Evolutionary conservation across 2,329 filamentous ascomycete genomes (phyloP).

Genomic region (Hortaea werneckii): DNA sequence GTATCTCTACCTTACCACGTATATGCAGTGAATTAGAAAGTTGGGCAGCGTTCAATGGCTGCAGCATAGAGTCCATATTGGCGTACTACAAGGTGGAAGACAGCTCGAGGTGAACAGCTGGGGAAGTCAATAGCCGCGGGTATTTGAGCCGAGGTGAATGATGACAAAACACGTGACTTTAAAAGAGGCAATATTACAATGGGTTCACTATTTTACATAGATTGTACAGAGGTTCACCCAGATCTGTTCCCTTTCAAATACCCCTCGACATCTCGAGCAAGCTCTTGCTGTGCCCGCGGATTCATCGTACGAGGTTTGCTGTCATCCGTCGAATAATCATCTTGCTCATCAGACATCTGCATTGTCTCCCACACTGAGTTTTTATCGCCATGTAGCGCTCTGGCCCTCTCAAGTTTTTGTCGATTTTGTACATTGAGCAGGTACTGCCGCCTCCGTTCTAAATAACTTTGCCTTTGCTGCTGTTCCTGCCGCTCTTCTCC

Average conservation of each 20-base stretch:
- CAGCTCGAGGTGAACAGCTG: neutral
- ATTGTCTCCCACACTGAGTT: neutral
- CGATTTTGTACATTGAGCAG: too few species aligned
- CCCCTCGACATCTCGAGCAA: neutral
- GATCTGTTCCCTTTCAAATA: neutral
- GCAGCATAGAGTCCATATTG: neutral
- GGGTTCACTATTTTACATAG: neutral
- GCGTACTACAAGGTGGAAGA: neutral
- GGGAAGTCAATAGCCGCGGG: conserved; percentile 1
- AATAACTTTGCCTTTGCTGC: too few species aligned
- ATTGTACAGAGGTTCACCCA: neutral
- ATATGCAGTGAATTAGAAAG: too few species aligned
- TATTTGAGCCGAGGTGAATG: conserved; percentile 1
- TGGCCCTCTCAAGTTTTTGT: too few species aligned
- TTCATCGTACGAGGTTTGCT: neutral
- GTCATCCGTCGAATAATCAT: neutral
- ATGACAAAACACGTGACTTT: neutral
- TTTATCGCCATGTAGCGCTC: neutral
- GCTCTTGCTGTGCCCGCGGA: neutral
- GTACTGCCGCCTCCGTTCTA: too few species aligned
- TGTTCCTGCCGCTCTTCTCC: too few species aligned
- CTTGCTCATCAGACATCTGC: neutral
- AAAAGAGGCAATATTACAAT: neutral
- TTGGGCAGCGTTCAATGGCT: neutral
- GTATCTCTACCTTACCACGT: neutral